These are phyloP conservation scores for Apophysomyces elegans DNA, from an alignment of 371 early-diverging fungal species.

Conservation along the genomic window DNA sequence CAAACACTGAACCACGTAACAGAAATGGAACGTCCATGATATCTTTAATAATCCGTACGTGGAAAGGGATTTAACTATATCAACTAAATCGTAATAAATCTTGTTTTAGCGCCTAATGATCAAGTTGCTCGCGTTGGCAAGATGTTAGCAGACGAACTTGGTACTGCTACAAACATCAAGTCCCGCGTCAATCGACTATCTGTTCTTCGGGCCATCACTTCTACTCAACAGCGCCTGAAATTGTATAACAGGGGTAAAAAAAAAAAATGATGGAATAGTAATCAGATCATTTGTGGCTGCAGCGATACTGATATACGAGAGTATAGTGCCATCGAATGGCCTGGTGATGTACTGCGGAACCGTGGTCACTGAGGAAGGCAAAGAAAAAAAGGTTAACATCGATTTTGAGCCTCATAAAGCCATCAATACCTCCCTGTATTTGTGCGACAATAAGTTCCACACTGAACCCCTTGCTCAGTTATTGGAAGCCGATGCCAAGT, in stretches of 20 bases:
- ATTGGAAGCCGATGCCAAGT: constrained; percentile 96
- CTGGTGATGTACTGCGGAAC: constrained; percentile 97
- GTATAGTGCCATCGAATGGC: constrained; percentile 91
- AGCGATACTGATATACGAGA: neutral
- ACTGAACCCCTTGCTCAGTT: constrained; percentile 94
- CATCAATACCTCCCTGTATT: constrained; percentile 99
- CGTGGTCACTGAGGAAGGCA: constrained; percentile 97
- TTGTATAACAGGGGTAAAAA: constrained; percentile 81
- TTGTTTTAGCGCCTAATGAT: constrained; percentile 79
- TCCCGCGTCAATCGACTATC: constrained; percentile 99
- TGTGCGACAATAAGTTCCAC: constrained; percentile 99
- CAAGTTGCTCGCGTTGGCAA: constrained; percentile 92
- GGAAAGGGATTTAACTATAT: neutral
- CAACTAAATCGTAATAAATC: neutral
- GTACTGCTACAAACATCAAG: constrained; percentile 99
- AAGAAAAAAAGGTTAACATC: constrained; percentile 99
- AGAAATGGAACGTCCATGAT: constrained; percentile 99
- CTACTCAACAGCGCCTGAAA: constrained; percentile 98
- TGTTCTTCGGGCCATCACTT: constrained; percentile 98
- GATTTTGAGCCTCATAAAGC: constrained; percentile 99
- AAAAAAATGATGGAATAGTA: neutral
- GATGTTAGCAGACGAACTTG: constrained; percentile 99
- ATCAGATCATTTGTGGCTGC: too few species aligned
- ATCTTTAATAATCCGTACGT: constrained; percentile 92
- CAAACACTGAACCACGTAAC: constrained; percentile 12